A percentile compares a stretch with the other conserved stretches of the same genome.
Conservation (phyloP, 2,329 filamentous ascomycete species). For the Pseudogymnoascus pannorum region DNA sequence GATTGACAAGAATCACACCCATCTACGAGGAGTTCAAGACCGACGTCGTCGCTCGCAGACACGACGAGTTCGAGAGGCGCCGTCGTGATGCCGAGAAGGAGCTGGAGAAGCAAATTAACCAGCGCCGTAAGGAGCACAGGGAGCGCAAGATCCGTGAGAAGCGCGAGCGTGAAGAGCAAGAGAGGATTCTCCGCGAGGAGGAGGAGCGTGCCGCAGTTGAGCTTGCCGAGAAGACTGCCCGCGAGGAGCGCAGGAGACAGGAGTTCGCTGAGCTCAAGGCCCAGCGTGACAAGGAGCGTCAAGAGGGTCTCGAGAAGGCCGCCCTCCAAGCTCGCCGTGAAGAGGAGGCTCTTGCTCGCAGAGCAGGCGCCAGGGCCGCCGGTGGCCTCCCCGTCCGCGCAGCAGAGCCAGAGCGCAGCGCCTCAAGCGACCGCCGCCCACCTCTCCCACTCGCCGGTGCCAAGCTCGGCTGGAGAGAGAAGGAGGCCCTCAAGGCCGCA, state of each 20-base stretch:
- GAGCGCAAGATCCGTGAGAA: slow-evolving; percentile 78
- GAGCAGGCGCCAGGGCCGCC: slow-evolving; percentile 57
- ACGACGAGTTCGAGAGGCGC: slow-evolving; percentile 92
- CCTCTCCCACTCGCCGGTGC: slow-evolving; percentile 52
- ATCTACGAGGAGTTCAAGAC: slow-evolving; percentile 77
- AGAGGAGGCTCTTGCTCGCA: slow-evolving; percentile 77
- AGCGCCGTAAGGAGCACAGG: slow-evolving; percentile 79
- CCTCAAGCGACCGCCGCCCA: slow-evolving; percentile 48
- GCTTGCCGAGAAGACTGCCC: slow-evolving; percentile 74
- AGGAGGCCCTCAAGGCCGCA: slow-evolving; percentile 47
- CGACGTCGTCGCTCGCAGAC: slow-evolving; percentile 76
- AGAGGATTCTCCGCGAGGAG: slow-evolving; percentile 70
- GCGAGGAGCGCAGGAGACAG: slow-evolving; percentile 72
- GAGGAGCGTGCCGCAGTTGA: slow-evolving; percentile 75
- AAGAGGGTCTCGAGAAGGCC: slow-evolving; percentile 59
- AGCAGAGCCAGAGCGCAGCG: slow-evolving; percentile 34
- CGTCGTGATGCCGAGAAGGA: slow-evolving; percentile 87
- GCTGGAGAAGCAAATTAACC: slow-evolving; percentile 82
- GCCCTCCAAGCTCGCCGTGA: slow-evolving; percentile 73
- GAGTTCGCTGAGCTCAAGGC: slow-evolving; percentile 61
- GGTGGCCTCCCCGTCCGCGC: slow-evolving; percentile 30
- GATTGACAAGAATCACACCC: slow-evolving; percentile 77
- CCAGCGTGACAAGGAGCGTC: slow-evolving; percentile 56
- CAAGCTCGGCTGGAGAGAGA: slow-evolving; percentile 67
- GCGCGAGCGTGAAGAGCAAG: slow-evolving; percentile 75